Evolutionary conservation across 2,329 filamentous ascomycete genomes (phyloP).

Genomic region (Venturia oleaginea): DNA sequence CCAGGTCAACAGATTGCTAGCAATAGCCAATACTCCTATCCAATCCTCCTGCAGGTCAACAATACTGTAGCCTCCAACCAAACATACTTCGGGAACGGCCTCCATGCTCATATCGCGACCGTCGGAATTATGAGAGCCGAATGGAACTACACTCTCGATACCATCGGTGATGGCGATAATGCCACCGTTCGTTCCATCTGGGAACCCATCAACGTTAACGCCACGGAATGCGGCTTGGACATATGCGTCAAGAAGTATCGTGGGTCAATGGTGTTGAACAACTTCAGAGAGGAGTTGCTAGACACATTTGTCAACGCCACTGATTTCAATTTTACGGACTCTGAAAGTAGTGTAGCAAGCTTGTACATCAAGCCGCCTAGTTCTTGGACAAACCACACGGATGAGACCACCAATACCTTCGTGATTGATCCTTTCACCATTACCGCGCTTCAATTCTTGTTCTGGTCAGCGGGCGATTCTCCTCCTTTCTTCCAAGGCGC

Average conservation of each 20-base stretch:
- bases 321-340: background rate
- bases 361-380: conserved; percentile 8
- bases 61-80: conserved; percentile 5
- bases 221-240: conserved; percentile 3
- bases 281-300: background rate
- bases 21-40: background rate
- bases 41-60: conserved; percentile 4
- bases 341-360: background rate
- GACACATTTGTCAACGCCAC: conserved; percentile 7
- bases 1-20: background rate
- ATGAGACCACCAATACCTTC: background rate
- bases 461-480: background rate
- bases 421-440: conserved; percentile 3
- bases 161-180: background rate
- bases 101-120: background rate
- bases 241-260: conserved; percentile 10
- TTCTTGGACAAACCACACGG: background rate
- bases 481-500: conserved; percentile 2
- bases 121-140: background rate
- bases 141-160: background rate
- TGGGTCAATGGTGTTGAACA: background rate
- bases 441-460: background rate
- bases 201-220: conserved; percentile 2
- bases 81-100: conserved; percentile 5
- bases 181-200: background rate